These are phyloP conservation scores for Globisporangium sylvaticum DNA, from an alignment of 352 stramenopile species.

Conservation along the genomic window DNA sequence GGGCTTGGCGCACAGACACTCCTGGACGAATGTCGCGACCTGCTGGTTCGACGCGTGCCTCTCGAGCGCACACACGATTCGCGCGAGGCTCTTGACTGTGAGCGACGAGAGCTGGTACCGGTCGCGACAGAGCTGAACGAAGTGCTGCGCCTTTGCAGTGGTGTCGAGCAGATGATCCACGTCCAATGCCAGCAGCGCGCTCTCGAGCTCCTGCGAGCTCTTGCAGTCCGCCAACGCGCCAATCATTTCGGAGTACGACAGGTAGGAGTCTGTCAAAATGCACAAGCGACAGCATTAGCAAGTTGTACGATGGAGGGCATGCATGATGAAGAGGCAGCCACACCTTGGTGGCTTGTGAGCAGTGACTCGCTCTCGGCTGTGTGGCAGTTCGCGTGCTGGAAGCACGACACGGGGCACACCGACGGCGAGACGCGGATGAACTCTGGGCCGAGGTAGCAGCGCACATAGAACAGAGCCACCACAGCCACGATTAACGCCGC, in stretches of 20 bases:
- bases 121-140: slow-evolving; percentile 8
- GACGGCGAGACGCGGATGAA: background rate
- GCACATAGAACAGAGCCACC: background rate
- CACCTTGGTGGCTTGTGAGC: slow-evolving; percentile 7
- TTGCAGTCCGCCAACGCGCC: slow-evolving; percentile 1
- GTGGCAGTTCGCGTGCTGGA: background rate
- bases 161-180: slow-evolving; percentile 1
- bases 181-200: background rate
- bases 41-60: slow-evolving; percentile 2
- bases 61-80: slow-evolving; percentile 12
- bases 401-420: background rate
- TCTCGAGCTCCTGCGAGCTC: slow-evolving; percentile 2
- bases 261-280: background rate
- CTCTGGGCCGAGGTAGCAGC: background rate
- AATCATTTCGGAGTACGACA: background rate
- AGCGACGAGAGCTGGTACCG: slow-evolving; percentile 11
- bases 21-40: slow-evolving; percentile 11
- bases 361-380: background rate
- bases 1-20: slow-evolving; percentile 14
- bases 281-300: background rate
- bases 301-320: background rate
- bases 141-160: background rate
- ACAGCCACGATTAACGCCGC: slow-evolving; percentile 1
- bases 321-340: background rate
- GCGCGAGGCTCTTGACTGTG: slow-evolving; percentile 6